Conservation (phyloP, 768 basidiomycete genomes). For the Boletellus sp. region DNA sequence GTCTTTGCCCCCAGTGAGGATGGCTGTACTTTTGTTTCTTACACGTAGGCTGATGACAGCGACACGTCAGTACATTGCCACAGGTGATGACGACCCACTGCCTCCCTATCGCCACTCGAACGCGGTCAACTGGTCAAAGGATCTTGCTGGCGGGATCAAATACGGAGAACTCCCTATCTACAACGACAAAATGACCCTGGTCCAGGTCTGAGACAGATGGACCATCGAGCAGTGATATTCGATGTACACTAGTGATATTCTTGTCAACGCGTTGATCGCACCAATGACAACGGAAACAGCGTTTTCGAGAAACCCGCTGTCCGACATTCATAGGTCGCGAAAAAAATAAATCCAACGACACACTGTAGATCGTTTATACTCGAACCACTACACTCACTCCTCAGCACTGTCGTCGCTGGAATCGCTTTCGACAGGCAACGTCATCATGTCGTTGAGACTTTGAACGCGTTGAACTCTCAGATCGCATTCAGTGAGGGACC, state of each 20-base stretch:
- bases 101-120: conserved; percentile 31
- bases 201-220: neutral
- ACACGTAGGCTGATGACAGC: neutral
- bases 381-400: conserved; percentile 3
- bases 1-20: conserved; percentile 42
- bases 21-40: neutral
- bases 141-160: conserved; percentile 26
- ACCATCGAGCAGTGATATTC: neutral
- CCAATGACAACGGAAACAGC: neutral
- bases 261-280: conserved; percentile 18
- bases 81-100: conserved; percentile 32
- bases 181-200: conserved; percentile 27
- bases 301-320: neutral
- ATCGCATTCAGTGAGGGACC: neutral
- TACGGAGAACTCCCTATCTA: conserved; percentile 43
- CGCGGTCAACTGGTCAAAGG: conserved; percentile 25
- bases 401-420: conserved; percentile 1
- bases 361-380: conserved; percentile 3
- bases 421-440: conserved; percentile 38
- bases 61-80: conserved; percentile 37
- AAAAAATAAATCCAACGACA: neutral
- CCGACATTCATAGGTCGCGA: neutral
- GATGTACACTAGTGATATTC: conserved; percentile 10
- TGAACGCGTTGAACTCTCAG: neutral
- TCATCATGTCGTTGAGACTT: conserved; percentile 74